phyloP scores from a whole-genome alignment of 1,139 yeast genomes.

The Nakaseomyces glabratus region DNA sequence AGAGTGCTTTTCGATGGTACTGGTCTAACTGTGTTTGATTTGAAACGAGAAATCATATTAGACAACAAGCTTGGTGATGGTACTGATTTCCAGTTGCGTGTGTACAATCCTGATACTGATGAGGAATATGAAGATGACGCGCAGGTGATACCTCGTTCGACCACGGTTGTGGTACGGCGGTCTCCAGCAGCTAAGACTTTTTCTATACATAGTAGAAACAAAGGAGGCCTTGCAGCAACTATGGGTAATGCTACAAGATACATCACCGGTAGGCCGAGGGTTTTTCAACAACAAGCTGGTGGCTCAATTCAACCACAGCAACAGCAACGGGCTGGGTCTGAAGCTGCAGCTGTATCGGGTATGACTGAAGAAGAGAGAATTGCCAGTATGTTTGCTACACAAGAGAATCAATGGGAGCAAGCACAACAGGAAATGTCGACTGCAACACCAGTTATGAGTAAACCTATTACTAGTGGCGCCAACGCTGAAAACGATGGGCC shows the following conservation, averaged over 20 bases:
- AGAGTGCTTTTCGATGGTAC: constrained; percentile 91
- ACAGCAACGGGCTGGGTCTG: constrained; percentile 16
- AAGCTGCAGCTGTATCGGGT: constrained; percentile 20
- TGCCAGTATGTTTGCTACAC: constrained; percentile 84
- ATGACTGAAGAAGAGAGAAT: constrained; percentile 80
- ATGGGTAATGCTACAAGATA: constrained; percentile 75
- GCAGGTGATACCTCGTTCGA: constrained; percentile 74
- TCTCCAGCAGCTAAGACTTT: constrained; percentile 53
- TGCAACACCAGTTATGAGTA: constrained; percentile 53
- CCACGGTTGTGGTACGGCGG: constrained; percentile 72
- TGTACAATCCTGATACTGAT: constrained; percentile 71
- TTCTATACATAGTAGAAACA: constrained; percentile 19
- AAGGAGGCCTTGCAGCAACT: constrained; percentile 48
- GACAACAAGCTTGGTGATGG: constrained; percentile 80
- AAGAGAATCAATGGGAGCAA: constrained; percentile 88
- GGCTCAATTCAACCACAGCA: constrained; percentile 3
- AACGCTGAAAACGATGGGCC: constrained; percentile 32
- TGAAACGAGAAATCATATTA: constrained; percentile 78
- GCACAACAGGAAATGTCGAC: constrained; percentile 86
- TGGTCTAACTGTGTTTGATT: constrained; percentile 87
- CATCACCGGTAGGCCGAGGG: constrained; percentile 74
- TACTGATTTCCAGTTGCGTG: constrained; percentile 66
- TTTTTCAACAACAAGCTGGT: constrained; percentile 33
- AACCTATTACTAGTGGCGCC: constrained; percentile 29
- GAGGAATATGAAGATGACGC: constrained; percentile 84